Conservation (phyloP, 257 asterid genomes). For the Anisodus acutangulus region DNA sequence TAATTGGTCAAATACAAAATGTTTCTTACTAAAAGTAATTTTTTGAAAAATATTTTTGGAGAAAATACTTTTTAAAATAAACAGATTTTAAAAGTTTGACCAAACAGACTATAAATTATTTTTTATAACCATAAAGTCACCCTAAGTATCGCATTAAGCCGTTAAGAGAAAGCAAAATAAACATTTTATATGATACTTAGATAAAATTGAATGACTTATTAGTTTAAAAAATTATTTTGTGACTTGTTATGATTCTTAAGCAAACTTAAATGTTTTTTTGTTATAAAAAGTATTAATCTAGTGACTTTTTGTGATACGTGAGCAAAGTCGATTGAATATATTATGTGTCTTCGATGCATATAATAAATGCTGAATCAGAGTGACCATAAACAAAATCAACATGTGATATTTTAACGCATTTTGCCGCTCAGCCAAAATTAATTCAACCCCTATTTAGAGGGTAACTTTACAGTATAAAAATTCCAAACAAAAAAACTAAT, state of each 20-base stretch:
- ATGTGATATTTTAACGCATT: not conserved
- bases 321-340: not conserved
- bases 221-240: not conserved
- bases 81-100: no score
- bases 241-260: not conserved
- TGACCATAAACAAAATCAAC: not conserved
- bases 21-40: no score
- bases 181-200: not conserved
- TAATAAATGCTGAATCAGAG: not conserved
- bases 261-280: not conserved
- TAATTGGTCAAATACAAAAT: no score
- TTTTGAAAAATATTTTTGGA: no score
- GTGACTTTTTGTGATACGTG: not conserved
- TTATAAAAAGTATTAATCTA: not conserved
- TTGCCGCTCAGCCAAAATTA: no score
- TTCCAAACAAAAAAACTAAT: no score
- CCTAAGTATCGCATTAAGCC: not conserved
- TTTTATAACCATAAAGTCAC: not conserved
- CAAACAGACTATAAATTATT: no score
- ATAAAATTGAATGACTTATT: not conserved
- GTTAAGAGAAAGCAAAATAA: not conserved
- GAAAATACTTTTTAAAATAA: no score
- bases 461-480: no score
- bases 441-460: no score
- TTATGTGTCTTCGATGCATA: not conserved